Conservation (phyloP, 1,284 basidiomycete genomes). For the Abortiporus biennis region DNA sequence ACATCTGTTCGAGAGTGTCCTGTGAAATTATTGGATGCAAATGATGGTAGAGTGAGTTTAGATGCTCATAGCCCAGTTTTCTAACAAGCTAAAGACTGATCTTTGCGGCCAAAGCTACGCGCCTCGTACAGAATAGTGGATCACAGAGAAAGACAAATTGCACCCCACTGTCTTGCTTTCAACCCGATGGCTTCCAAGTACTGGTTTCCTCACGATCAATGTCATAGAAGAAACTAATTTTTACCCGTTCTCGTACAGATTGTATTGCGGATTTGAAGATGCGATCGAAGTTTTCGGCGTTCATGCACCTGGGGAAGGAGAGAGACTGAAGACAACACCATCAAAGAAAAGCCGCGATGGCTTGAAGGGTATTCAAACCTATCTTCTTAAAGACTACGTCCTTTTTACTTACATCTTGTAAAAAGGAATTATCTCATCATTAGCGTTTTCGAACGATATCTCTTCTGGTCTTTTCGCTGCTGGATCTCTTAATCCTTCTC, state of each 20-base stretch:
- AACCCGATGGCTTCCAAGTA: constrained; percentile 65
- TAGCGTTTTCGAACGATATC: constrained; percentile 66
- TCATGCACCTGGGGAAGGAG: constrained; percentile 64
- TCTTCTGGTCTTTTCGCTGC: constrained; percentile 68
- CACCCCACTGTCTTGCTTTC: constrained; percentile 80
- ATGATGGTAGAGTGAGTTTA: constrained; percentile 62
- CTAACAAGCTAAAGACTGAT: constrained; percentile 5
- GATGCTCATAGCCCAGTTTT: not conserved
- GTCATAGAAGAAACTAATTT: not conserved
- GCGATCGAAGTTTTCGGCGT: constrained; percentile 89
- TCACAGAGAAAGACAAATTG: constrained; percentile 82
- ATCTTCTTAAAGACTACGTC: not conserved
- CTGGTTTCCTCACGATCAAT: not conserved
- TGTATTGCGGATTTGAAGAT: constrained; percentile 88
- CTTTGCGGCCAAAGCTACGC: constrained; percentile 50
- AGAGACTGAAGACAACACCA: constrained; percentile 67
- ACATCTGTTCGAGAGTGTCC: constrained; percentile 78
- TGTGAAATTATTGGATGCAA: constrained; percentile 75
- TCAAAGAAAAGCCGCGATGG: constrained; percentile 79
- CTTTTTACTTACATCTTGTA: constrained; percentile 6
- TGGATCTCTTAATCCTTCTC: constrained; percentile 49
- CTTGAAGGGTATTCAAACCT: constrained; percentile 59
- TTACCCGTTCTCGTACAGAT: constrained; percentile 33
- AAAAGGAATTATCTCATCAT: constrained; percentile 77
- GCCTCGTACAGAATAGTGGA: constrained; percentile 90